Conservation (phyloP, 805 yeast species). For the Lipomyces spencermartinsiae region DNA sequence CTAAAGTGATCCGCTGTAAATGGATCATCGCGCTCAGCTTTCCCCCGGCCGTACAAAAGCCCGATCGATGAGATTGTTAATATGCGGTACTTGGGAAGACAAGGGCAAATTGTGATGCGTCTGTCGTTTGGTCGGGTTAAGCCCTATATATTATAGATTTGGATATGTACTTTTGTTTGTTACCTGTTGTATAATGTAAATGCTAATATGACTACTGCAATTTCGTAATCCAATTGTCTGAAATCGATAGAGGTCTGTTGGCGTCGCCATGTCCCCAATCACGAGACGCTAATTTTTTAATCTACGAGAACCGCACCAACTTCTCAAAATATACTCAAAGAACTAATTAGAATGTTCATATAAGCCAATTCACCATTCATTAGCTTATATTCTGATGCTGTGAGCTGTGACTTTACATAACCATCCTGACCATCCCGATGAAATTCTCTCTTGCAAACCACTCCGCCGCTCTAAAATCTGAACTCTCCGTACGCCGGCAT, state of each 20-base stretch:
- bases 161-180: not conserved
- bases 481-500: not conserved
- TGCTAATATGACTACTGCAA: not conserved
- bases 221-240: not conserved
- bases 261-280: not conserved
- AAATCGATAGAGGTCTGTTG: not conserved
- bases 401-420: not conserved
- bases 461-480: not conserved
- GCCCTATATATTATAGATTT: not conserved
- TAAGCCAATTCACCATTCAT: not conserved
- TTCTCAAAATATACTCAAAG: not conserved
- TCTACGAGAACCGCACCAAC: not conserved
- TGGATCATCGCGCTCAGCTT: too few relatives aligned
- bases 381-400: not conserved
- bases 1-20: too few relatives aligned
- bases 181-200: not conserved
- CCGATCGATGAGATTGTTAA: too few relatives aligned
- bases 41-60: too few relatives aligned
- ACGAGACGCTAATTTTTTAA: too few relatives aligned
- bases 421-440: not conserved
- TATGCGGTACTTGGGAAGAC: not conserved
- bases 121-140: not conserved
- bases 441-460: too few relatives aligned
- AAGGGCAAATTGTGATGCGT: not conserved
- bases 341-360: not conserved